Conservation (phyloP, 208 protist species). For the Wallacemonas rigidus region DNA sequence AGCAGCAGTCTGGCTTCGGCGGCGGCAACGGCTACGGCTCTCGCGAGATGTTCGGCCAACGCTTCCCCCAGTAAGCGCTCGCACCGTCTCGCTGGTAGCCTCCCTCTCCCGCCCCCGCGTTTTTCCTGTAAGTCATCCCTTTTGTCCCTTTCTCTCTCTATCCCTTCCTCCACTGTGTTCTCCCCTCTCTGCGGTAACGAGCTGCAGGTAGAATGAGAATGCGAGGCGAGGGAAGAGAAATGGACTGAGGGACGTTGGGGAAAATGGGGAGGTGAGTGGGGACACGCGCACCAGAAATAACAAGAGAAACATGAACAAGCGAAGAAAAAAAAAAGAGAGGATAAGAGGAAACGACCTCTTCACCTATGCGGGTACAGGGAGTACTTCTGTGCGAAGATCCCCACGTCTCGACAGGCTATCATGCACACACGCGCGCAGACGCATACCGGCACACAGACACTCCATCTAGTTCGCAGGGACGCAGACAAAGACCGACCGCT, state of each 20-base stretch:
- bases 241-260: not conserved
- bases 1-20: conserved; percentile 19
- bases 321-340: not conserved
- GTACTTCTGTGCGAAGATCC: no score
- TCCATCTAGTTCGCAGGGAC: not conserved
- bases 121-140: no score
- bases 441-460: not conserved
- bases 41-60: conserved; percentile 57
- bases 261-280: not conserved
- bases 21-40: conserved; percentile 18
- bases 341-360: conserved; percentile 13
- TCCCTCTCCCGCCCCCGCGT: not conserved
- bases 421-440: not conserved
- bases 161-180: conserved; percentile 7
- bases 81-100: not conserved
- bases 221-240: conserved; percentile 18
- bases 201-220: not conserved
- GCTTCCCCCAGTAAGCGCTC: conserved; percentile 23
- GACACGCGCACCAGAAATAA: not conserved
- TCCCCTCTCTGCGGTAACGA: not conserved
- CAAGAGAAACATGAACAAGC: not conserved
- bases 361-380: no score
- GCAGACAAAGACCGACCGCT: no score
- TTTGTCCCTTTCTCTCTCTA: not conserved
- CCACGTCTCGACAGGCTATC: no score